These are phyloP conservation scores for Paramyrothecium roridum DNA, from an alignment of 2,329 filamentous ascomycete species.

Conservation along the genomic window DNA sequence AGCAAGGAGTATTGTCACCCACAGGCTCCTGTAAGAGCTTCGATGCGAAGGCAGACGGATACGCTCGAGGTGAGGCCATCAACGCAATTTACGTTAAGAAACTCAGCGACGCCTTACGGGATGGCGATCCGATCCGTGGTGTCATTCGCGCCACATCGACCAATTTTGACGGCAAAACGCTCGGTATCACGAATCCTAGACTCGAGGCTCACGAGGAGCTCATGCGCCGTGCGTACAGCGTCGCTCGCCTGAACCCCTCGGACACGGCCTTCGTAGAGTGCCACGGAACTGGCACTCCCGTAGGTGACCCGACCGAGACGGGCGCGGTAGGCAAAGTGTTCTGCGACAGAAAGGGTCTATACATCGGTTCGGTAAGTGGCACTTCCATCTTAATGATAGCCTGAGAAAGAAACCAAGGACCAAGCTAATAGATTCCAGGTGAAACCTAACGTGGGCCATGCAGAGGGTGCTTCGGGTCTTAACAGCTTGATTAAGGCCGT, in stretches of 20 bases:
- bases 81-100: slow-evolving; percentile 42
- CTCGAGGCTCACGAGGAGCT: slow-evolving; percentile 24
- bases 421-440: slow-evolving; percentile 19
- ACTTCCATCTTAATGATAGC: too few species aligned
- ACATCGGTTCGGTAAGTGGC: slow-evolving; percentile 22
- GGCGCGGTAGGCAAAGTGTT: slow-evolving; percentile 27
- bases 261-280: slow-evolving; percentile 31
- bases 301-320: slow-evolving; percentile 33
- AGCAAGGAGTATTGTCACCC: slow-evolving; percentile 31
- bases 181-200: slow-evolving; percentile 37
- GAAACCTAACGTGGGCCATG: slow-evolving; percentile 40
- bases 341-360: slow-evolving; percentile 13
- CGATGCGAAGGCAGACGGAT: slow-evolving; percentile 44
- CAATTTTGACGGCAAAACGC: slow-evolving; percentile 40
- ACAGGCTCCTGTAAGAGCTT: slow-evolving; percentile 31
- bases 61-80: slow-evolving; percentile 47
- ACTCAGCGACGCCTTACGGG: slow-evolving; percentile 40
- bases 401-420: too few species aligned
- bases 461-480: slow-evolving; percentile 40
- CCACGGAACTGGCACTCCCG: slow-evolving; percentile 36
- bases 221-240: slow-evolving; percentile 25
- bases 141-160: slow-evolving; percentile 32
- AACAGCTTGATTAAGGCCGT: slow-evolving; percentile 39
- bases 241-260: slow-evolving; percentile 19
- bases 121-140: slow-evolving; percentile 39